Conservation (phyloP, 305 asterid genomes). For the Solanum hybrid region DNA sequence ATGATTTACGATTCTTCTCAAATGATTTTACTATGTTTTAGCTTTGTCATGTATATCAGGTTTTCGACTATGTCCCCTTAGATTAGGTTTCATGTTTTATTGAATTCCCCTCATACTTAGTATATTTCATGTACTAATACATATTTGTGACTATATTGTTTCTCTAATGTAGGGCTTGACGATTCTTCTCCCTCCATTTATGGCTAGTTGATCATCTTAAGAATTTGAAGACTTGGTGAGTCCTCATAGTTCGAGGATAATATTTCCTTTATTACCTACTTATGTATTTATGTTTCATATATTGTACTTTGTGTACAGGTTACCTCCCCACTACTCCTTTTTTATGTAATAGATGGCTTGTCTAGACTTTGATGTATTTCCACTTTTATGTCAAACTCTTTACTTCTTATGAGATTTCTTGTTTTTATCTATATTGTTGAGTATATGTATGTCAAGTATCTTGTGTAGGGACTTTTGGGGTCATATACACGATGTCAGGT, state of each 20-base stretch:
- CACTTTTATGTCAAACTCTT: background rate
- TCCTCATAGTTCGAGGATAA: background rate
- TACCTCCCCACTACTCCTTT: background rate
- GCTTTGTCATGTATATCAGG: background rate
- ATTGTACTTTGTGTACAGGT: background rate
- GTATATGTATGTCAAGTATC: background rate
- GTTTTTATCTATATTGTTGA: background rate
- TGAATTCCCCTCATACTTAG: background rate
- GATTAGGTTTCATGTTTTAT: too few species aligned
- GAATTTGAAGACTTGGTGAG: background rate
- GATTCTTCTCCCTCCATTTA: background rate
- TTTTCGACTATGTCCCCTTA: background rate
- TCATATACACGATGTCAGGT: background rate
- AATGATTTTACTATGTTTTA: background rate
- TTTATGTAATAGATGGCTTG: background rate
- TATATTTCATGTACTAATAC: background rate
- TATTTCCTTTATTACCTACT: background rate
- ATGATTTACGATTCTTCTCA: background rate
- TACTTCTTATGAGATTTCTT: background rate
- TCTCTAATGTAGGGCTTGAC: background rate
- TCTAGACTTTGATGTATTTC: background rate
- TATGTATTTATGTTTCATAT: background rate
- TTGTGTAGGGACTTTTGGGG: background rate
- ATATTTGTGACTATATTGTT: background rate
- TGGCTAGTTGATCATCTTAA: background rate